Percentiles rank a stretch among this genome's conserved stretches.
Conservation (phyloP, 495 filamentous ascomycete species). For the Penicillium robsamsonii region DNA sequence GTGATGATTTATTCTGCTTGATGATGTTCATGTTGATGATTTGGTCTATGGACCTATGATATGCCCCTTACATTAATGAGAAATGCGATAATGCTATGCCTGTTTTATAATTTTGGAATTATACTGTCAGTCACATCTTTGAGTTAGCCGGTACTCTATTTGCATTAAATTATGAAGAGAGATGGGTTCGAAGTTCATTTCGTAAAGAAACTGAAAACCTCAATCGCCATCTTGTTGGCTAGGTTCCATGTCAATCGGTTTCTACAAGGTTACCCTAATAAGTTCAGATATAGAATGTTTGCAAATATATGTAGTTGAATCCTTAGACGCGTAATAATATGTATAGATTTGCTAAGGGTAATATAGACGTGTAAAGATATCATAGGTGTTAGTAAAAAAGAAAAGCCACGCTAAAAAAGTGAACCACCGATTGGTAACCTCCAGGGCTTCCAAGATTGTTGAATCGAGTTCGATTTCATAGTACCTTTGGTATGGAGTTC, state of each 20-base stretch:
- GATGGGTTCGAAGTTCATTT: no score
- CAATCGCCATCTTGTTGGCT: neutral
- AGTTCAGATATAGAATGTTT: neutral
- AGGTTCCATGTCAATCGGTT: neutral
- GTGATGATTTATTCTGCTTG: neutral
- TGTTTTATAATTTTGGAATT: neutral
- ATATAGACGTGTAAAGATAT: neutral
- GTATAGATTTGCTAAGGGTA: neutral
- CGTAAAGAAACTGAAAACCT: neutral
- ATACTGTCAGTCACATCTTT: neutral
- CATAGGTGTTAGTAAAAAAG: neutral
- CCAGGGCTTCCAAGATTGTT: neutral
- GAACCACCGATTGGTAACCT: neutral
- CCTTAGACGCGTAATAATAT: neutral
- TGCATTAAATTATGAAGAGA: neutral
- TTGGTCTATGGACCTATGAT: conserved; percentile 10
- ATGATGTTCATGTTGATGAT: conserved; percentile 6
- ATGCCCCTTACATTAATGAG: conserved; percentile 14
- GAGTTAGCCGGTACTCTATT: neutral
- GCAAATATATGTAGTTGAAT: no score
- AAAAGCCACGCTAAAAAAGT: neutral
- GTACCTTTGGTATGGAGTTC: neutral
- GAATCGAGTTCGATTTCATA: neutral
- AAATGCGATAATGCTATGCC: conserved; percentile 7
- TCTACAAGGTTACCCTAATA: neutral